Conservation (phyloP, 257 asterid species). For the Nicotiana knightiana region DNA sequence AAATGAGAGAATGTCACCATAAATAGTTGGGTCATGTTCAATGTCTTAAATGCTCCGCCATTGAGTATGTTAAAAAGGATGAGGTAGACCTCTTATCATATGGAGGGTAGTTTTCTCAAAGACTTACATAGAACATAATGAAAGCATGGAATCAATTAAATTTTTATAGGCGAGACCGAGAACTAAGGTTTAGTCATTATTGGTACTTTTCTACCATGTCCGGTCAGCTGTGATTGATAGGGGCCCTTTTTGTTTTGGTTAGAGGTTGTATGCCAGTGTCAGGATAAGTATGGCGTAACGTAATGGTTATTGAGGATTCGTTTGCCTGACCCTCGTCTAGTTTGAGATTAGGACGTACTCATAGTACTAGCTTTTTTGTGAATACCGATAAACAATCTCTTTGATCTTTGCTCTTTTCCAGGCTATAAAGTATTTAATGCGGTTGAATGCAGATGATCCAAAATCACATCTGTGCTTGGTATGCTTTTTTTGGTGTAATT, state of each 20-base stretch:
- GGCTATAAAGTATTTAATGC: slow-evolving; percentile 81
- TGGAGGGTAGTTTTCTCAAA: not conserved
- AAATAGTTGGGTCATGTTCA: not conserved
- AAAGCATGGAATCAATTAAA: not conserved
- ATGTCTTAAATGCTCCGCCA: not conserved
- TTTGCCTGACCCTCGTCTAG: not conserved
- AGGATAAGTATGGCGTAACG: not conserved
- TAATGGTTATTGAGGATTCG: not conserved
- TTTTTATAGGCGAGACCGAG: not conserved
- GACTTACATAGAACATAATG: not conserved
- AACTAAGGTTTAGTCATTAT: not conserved
- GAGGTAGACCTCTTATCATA: not conserved
- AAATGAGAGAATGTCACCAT: not conserved
- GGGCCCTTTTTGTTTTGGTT: not conserved
- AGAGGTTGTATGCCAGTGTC: not conserved
- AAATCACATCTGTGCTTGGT: slow-evolving; percentile 88
- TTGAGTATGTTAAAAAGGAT: not conserved
- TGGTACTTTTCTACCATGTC: not conserved
- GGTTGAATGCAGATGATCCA: slow-evolving; percentile 73
- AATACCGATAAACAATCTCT: not conserved
- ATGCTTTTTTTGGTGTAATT: slow-evolving; percentile 19
- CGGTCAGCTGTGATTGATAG: not conserved
- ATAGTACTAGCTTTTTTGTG: not conserved
- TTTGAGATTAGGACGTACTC: not conserved
- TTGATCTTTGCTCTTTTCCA: slow-evolving; percentile 19